Conservation (phyloP, 2,329 filamentous ascomycete species). For the Claviceps africana region DNA sequence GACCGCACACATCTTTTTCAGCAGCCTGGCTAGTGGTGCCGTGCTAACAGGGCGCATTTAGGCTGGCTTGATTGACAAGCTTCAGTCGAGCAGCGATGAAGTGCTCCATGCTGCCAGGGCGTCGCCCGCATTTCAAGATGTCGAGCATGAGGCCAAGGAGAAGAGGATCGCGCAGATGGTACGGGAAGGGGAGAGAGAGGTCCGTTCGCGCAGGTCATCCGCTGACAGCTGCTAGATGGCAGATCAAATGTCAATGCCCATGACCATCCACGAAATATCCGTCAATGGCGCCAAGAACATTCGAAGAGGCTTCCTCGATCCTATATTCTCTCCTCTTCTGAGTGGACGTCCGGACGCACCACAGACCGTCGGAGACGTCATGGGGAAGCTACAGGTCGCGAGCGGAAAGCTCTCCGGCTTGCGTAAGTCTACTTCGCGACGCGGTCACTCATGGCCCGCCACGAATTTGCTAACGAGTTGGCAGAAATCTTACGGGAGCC, state of each 20-base stretch:
- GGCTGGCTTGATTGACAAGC: slow-evolving; percentile 25
- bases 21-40: background rate
- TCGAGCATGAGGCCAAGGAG: slow-evolving; percentile 26
- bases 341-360: slow-evolving; percentile 49
- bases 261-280: slow-evolving; percentile 74
- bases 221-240: slow-evolving; percentile 23
- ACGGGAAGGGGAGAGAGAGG: slow-evolving; percentile 4
- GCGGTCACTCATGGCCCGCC: slow-evolving; percentile 3
- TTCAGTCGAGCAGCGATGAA: slow-evolving; percentile 23
- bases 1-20: too few species aligned
- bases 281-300: slow-evolving; percentile 74
- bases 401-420: slow-evolving; percentile 66
- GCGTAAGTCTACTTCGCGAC: slow-evolving; percentile 36
- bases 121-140: slow-evolving; percentile 20
- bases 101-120: slow-evolving; percentile 26
- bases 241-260: slow-evolving; percentile 73
- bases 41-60: slow-evolving; percentile 11
- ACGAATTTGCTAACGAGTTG: slow-evolving; percentile 13
- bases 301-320: slow-evolving; percentile 69
- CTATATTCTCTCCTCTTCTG: slow-evolving; percentile 65
- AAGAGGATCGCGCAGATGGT: slow-evolving; percentile 25
- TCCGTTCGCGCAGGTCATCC: too few species aligned
- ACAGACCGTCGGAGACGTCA: slow-evolving; percentile 68
- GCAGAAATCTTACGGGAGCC: slow-evolving; percentile 76
- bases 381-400: slow-evolving; percentile 55